Evolutionary conservation across 2,329 filamentous ascomycete genomes (phyloP), one percentile per base, ranked within the genome.

Genomic region (Claviceps fusiformis): DNA sequence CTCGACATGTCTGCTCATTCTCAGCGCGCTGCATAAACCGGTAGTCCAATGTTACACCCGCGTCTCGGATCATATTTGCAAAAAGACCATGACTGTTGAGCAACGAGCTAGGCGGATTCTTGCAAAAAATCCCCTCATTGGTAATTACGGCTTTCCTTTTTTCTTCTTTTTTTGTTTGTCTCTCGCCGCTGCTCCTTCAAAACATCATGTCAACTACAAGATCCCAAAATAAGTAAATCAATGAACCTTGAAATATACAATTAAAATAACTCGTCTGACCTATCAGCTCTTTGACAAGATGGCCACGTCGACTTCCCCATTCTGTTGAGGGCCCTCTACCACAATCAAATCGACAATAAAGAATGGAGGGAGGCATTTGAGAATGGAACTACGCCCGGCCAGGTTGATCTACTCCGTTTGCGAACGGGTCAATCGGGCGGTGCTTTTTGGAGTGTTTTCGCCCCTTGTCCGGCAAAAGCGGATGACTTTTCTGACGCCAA

Each of bases 401-500:
- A 97, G 61, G 85, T 93, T 53, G 92, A 97, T 67, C 72, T 95
- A 9, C 83, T 86, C 1, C 82, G 91, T 5, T 76, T 95, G 50
- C 76, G 79, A 41, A 69, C 80, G 52, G 90, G 91, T 1, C 75
- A 78, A 61, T 82, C 85, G 59, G 90, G 90, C 44, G 92, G 90
- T 55, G 84, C 87, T n/a, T 96, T 96, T 67, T 96, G 91, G 92
- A 91, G 86, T 65, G 89, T 93, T 10, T 97, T 78, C 63, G 82
- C 86, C 45, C 80, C 81, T 0, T 96, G 91, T 64, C 90, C 91
- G 0, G 68, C 70, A 11, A 82, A 92, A 63, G 82, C 81, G 50
- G 78, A 78, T 5, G 82, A 95, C 68, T 90, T 88, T 64, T 86
- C 85, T 0, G 79, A 90, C 62, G 79, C 76, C 54, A 86, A 82